A percentile compares a stretch with the other conserved stretches of the same genome.
phyloP scores from a whole-genome alignment of 2,329 filamentous ascomycete species.

The Aspergillus unguis region DNA sequence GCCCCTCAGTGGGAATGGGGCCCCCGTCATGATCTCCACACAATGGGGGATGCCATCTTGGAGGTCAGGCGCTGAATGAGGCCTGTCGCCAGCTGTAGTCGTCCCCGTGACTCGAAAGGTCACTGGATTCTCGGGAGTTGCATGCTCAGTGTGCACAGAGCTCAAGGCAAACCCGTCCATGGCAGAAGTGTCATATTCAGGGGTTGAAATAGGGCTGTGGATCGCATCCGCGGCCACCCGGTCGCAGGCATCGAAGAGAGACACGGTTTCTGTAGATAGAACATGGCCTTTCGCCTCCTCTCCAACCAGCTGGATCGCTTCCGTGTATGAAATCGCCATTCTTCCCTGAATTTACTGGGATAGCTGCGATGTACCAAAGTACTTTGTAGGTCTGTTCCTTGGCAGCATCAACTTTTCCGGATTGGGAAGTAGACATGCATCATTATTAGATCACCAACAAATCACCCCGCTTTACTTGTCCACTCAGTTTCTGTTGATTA shows the following conservation, averaged over 20 bases:
- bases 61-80: neutral
- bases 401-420: neutral
- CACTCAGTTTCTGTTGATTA: neutral
- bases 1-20: constrained; percentile 22
- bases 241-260: neutral
- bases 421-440: neutral
- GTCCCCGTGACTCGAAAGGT: constrained; percentile 18
- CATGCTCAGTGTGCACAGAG: constrained; percentile 18
- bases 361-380: too few relatives aligned
- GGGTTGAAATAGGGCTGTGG: constrained; percentile 16
- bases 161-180: constrained; percentile 31
- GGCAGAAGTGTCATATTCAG: constrained; percentile 27
- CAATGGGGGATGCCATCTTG: constrained; percentile 16
- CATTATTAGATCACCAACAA: neutral
- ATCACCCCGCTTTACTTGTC: neutral
- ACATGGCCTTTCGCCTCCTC: neutral
- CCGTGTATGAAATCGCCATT: neutral
- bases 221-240: neutral
- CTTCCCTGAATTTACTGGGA: neutral
- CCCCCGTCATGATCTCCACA: constrained; percentile 33
- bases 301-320: neutral
- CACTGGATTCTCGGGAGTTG: constrained; percentile 17
- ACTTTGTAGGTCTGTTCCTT: neutral
- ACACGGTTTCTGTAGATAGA: neutral
- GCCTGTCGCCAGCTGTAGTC: constrained; percentile 19